Conservation (phyloP, 139 green algal genomes). For the Spirogloea muscicola region DNA sequence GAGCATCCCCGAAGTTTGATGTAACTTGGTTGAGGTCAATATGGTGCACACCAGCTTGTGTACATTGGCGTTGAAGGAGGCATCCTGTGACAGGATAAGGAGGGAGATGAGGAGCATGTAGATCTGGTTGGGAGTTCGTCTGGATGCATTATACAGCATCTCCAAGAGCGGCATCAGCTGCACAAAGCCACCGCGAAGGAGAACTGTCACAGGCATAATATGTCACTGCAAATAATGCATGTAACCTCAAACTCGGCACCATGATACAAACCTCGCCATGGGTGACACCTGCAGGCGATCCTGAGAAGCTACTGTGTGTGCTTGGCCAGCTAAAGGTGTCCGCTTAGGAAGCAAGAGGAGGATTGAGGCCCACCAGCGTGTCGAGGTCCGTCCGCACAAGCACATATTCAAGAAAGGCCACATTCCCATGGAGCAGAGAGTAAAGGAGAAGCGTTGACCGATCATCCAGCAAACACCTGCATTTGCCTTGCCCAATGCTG, state of each 20-base stretch:
- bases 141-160: conserved; percentile 53
- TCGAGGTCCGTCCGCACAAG: conserved; percentile 66
- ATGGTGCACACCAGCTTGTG: conserved; percentile 56
- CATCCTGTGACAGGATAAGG: conserved; percentile 80
- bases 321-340: background rate
- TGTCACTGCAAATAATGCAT: background rate
- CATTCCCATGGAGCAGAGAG: conserved; percentile 66
- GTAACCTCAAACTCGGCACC: background rate
- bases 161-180: conserved; percentile 73
- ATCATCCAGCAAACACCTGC: conserved; percentile 51
- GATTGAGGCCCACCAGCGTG: conserved; percentile 32
- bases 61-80: conserved; percentile 68
- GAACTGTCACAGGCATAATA: background rate
- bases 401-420: conserved; percentile 58
- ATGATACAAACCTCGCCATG: background rate
- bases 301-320: background rate
- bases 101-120: conserved; percentile 82
- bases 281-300: background rate
- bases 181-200: conserved; percentile 2
- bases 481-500: background rate
- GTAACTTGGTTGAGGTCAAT: no score
- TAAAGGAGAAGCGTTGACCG: conserved; percentile 74
- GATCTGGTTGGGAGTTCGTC: conserved; percentile 52
- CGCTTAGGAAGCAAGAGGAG: background rate
- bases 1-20: no score